These are phyloP conservation scores for Nadsonia commutata DNA, from an alignment of 1,139 yeast genomes.

Conservation along the genomic window DNA sequence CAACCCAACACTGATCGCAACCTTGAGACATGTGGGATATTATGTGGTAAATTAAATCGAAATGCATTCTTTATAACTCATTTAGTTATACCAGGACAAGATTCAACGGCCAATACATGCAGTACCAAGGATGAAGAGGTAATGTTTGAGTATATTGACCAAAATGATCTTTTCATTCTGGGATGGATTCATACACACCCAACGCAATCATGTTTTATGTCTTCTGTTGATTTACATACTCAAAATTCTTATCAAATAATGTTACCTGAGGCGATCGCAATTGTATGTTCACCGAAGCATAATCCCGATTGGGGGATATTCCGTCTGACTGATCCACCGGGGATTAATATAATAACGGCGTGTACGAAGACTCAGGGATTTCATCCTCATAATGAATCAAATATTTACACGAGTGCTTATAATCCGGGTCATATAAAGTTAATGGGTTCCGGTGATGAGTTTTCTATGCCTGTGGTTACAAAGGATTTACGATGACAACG, in stretches of 20 bases:
- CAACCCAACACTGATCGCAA: constrained; percentile 30
- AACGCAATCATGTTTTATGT: constrained; percentile 46
- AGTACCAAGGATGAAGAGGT: constrained; percentile 40
- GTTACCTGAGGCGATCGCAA: constrained; percentile 53
- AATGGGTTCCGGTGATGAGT: constrained; percentile 29
- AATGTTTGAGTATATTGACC: constrained; percentile 37
- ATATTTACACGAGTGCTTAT: constrained; percentile 33
- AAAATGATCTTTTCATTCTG: constrained; percentile 37
- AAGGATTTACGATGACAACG: constrained; percentile 27
- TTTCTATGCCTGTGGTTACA: too few relatives aligned
- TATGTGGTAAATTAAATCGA: constrained; percentile 39
- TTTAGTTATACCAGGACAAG: constrained; percentile 44
- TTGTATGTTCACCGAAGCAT: constrained; percentile 41
- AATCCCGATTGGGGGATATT: constrained; percentile 38
- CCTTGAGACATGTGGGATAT: constrained; percentile 50
- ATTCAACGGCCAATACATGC: constrained; percentile 44
- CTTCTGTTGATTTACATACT: constrained; percentile 48
- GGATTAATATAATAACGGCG: constrained; percentile 34
- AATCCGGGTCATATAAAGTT: constrained; percentile 37
- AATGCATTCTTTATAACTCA: constrained; percentile 48
- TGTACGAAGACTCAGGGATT: constrained; percentile 29
- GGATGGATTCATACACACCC: constrained; percentile 67
- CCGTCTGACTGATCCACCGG: constrained; percentile 48
- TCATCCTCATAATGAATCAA: constrained; percentile 40
- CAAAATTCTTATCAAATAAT: constrained; percentile 49